Evolutionary conservation across 2,329 filamentous ascomycete species (phyloP).

Genomic region (Trichoderma koningiopsis): DNA sequence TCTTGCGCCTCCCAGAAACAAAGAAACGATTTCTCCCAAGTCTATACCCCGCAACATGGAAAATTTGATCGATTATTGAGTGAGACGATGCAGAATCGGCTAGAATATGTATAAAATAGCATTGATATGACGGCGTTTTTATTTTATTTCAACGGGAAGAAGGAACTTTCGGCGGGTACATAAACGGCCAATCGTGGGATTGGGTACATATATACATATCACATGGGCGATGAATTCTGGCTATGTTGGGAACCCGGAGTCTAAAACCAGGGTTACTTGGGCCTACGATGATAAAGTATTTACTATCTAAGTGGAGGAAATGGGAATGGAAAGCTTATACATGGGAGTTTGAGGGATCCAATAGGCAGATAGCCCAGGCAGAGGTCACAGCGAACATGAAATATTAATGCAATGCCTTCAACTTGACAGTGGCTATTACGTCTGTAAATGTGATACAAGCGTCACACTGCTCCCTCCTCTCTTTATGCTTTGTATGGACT

Average conservation of each 20-base stretch:
- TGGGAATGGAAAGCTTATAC: neutral
- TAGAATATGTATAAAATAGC: constrained; percentile 14
- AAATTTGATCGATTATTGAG: constrained; percentile 39
- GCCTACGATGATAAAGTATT: neutral
- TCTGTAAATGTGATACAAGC: neutral
- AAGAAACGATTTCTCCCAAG: constrained; percentile 48
- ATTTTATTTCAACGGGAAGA: neutral
- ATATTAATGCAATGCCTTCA: neutral
- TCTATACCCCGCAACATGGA: constrained; percentile 46
- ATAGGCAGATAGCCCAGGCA: neutral
- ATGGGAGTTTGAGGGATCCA: neutral
- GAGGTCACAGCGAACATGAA: neutral
- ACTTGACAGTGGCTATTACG: too few relatives aligned
- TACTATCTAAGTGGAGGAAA: neutral
- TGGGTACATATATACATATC: constrained; percentile 9
- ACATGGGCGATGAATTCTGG: neutral
- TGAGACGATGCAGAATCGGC: neutral
- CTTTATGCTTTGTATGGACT: constrained; percentile 29
- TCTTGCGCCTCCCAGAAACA: constrained; percentile 17
- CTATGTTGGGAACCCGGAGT: neutral
- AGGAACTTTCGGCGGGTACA: neutral
- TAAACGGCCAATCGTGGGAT: neutral
- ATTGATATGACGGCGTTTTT: constrained; percentile 3
- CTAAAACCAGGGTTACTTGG: constrained; percentile 3
- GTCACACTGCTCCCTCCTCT: neutral